Conservation (phyloP, 2,329 filamentous ascomycete genomes). For the Aspergillus tamarii region DNA sequence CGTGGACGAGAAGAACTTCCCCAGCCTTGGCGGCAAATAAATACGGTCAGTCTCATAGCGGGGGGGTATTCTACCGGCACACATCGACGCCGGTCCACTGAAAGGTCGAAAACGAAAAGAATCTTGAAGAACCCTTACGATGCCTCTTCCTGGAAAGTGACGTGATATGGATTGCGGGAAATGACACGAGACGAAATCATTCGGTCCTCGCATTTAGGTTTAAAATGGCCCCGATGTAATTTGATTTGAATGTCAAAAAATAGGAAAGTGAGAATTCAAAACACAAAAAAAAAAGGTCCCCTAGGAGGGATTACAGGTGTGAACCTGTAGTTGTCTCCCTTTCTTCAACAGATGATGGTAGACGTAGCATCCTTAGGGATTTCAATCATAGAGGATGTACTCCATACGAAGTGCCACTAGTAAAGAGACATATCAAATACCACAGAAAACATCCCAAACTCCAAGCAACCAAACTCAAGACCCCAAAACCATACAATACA, state of each 20-base stretch:
- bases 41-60: constrained; percentile 8
- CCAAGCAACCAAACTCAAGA: neutral
- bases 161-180: constrained; percentile 11
- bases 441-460: neutral
- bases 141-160: constrained; percentile 12
- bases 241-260: constrained; percentile 37
- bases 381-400: neutral
- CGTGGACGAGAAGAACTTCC: constrained; percentile 53
- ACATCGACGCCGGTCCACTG: neutral
- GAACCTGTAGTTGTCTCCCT: neutral
- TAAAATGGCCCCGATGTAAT: constrained; percentile 31
- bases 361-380: neutral
- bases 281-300: neutral
- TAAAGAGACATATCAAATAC: neutral
- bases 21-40: constrained; percentile 47
- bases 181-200: constrained; percentile 16
- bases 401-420: neutral
- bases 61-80: constrained; percentile 1
- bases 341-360: neutral
- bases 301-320: neutral
- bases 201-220: constrained; percentile 18
- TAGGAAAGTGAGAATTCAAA: constrained; percentile 27
- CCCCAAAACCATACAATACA: neutral
- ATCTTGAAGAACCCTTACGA: constrained; percentile 6
- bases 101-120: constrained; percentile 8